Base-by-base conservation (phyloP, 1,284 basidiomycete genomes). In the Pterulicium gracile region DNA sequence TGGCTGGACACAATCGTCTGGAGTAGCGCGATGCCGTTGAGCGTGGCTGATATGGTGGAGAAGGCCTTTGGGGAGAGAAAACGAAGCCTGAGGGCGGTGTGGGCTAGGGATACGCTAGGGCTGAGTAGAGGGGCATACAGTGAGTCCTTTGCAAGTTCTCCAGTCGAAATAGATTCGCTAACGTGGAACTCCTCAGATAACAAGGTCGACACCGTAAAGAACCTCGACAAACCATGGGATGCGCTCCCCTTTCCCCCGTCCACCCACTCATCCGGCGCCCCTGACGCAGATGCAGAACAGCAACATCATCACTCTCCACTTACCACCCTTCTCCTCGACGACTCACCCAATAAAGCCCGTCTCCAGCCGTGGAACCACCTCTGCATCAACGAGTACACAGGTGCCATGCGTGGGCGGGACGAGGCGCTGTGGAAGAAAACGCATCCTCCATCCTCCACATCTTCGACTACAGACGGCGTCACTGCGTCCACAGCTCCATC, bases 1-100 rank as follows among this genome's bases (percentile, higher is more conserved):
- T 85, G 81, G 77, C 70, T 89, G 21, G 83, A 90, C 50, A 78
- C 82, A 3, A 86, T 92, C 77, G 76, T 93, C 0, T 93, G 90
- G 89, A 88, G 83, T 52, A 87, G 82, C 1, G 89, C 89, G 1
- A 82, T 88, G 58, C 82, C 85, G 0, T 75, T 81, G 47, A 90
- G 80, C 54, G 90, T 93, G 2, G 61, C 68, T 0, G 76, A 79
- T 52, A 87, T 88, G 84, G 79, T 84, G 0, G 58, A 69, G 22
- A 68, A 65, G 44, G 71, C 69, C 49, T 87, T 83, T 58, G 72
- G 65, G 2, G 54, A 62, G 3, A 53, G 65, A 21, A 68, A 65
- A 47, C 55, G 57, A 10, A 60, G 65, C 35, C 58, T 91, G 7
- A 61, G 74, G 17, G 79, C 79, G 0, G 67, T 89, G 0, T 92